Conservation (phyloP, 208 protist genomes). For the Lotmaria passim region DNA sequence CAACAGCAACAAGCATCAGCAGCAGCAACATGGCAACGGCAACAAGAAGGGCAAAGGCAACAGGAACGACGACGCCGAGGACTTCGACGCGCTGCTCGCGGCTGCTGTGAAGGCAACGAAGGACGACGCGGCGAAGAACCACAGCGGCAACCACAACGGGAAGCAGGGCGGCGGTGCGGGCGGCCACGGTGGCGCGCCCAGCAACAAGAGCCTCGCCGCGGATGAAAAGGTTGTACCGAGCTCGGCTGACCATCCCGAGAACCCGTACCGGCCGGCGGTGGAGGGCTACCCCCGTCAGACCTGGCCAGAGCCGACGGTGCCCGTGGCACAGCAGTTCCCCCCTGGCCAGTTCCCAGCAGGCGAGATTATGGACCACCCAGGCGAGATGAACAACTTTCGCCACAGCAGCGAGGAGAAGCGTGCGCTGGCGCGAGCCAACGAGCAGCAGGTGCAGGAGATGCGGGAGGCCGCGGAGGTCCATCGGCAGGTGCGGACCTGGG, state of each 20-base stretch:
- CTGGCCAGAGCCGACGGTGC: conserved; percentile 94
- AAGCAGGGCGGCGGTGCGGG: conserved; percentile 24
- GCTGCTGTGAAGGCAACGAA: conserved; percentile 67
- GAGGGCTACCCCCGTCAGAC: conserved; percentile 77
- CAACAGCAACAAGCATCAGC: conserved; percentile 20
- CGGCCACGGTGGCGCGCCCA: not conserved
- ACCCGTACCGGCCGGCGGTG: conserved; percentile 67
- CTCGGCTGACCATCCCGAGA: conserved; percentile 77
- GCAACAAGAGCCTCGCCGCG: conserved; percentile 41
- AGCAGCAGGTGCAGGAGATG: conserved; percentile 86
- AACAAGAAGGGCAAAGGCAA: conserved; percentile 50
- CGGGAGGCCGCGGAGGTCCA: conserved; percentile 92
- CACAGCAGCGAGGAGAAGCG: conserved; percentile 93
- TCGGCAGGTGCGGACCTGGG: conserved; percentile 91
- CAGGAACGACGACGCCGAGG: conserved; percentile 57
- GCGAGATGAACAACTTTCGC: conserved; percentile 92
- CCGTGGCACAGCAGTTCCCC: conserved; percentile 86
- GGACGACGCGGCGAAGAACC: conserved; percentile 50
- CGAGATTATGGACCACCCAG: conserved; percentile 88
- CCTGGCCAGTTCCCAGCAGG: conserved; percentile 77
- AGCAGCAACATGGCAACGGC: conserved; percentile 17
- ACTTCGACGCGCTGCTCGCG: conserved; percentile 79
- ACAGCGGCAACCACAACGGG: conserved; percentile 20
- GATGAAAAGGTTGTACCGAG: conserved; percentile 54
- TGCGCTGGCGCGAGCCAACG: conserved; percentile 78